Evolutionary conservation across 176 grass and related monocot genomes (phyloP), one percentile per base, ranked within the genome.

Genomic region (Melocanna baccifera): DNA sequence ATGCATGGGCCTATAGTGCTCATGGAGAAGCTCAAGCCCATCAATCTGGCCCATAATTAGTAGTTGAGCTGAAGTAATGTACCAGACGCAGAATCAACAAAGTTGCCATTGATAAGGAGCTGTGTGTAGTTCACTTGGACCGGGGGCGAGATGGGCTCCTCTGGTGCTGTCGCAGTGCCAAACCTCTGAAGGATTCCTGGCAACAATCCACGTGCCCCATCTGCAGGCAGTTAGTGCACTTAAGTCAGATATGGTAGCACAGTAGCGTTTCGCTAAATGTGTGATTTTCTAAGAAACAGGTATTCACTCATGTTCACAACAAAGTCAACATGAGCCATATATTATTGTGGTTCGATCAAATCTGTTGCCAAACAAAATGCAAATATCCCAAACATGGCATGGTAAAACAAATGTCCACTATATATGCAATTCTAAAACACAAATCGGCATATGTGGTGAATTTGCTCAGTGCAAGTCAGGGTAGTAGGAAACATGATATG

Each of bases 1-100:
- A 67, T 73, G 34, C 34, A 36, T 36, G 9, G 73, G 47, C 56
- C 28, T 47, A 12, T 8, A 23, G 11, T 20, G 0, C 47, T 80
- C 71, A 82, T 39, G 53, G 9, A 42, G 26, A 47, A 82, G 23
- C n/a, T 39, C 28, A 51, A 34, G 55, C 30, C 43, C 64, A 83
- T 19, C 18, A 53, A 79, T 57, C 19, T 12, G 55, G 43, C 36
- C 52, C 13, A 5, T 37, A 69, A 57, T 37, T 57, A 39, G 47
- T 6, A 59, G 15, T 10, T 58, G 15, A 39, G 36, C 48, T 67
- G 32, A 55, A 81, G 18, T 57, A 19, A 7, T 57, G 51, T 82
- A 96, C 97, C 93, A 18, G 97, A 99, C 73, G 88, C 93, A 9
- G 97, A 55, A 75, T 96, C 97, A 30, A 96, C 93, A 55, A 99